Percentiles rank a stretch among this genome's conserved stretches.
These are phyloP conservation scores for Lasiosphaeria ovina DNA, from an alignment of 495 filamentous ascomycete genomes.

Conservation along the genomic window DNA sequence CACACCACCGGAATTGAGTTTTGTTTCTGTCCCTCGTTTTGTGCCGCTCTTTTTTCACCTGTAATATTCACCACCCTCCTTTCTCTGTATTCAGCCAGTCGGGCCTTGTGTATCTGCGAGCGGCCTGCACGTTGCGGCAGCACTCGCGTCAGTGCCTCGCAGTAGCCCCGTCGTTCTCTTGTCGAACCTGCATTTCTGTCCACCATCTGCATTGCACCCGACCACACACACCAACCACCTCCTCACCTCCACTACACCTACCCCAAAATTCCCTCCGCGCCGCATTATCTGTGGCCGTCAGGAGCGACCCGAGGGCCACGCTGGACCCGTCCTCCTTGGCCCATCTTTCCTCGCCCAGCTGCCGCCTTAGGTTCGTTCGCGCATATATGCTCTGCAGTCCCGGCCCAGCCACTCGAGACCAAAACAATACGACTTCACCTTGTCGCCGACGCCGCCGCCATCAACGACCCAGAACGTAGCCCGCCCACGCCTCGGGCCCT, in stretches of 20 bases:
- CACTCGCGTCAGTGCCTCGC: conserved; percentile 7
- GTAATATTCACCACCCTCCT: conserved; percentile 6
- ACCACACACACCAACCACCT: conserved; percentile 7
- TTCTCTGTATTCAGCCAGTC: background rate
- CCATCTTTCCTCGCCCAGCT: conserved; percentile 5
- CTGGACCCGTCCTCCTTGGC: conserved; percentile 1
- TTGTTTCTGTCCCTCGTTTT: conserved; percentile 18
- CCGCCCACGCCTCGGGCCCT: conserved; percentile 5
- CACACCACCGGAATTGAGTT: conserved; percentile 17
- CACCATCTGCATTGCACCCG: conserved; percentile 1
- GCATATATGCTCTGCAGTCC: conserved; percentile 27
- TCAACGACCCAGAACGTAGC: conserved; percentile 12
- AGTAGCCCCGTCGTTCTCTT: conserved; percentile 6
- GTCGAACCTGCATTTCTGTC: conserved; percentile 3
- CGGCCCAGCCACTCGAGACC: conserved; percentile 7
- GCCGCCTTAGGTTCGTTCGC: conserved; percentile 11
- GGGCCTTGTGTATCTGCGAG: background rate
- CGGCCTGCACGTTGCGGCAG: background rate
- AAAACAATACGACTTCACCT: conserved; percentile 15
- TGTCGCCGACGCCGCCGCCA: conserved; percentile 6
- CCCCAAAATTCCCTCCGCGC: conserved; percentile 6
- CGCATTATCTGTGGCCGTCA: conserved; percentile 14
- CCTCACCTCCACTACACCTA: background rate
- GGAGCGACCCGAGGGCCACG: conserved; percentile 17
- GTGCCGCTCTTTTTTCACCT: conserved; percentile 13